A percentile compares a stretch with the other conserved stretches of the same genome.
These are phyloP conservation scores for Rhizophagus clarus DNA, from an alignment of 192 early-diverging fungal genomes.

Conservation along the genomic window DNA sequence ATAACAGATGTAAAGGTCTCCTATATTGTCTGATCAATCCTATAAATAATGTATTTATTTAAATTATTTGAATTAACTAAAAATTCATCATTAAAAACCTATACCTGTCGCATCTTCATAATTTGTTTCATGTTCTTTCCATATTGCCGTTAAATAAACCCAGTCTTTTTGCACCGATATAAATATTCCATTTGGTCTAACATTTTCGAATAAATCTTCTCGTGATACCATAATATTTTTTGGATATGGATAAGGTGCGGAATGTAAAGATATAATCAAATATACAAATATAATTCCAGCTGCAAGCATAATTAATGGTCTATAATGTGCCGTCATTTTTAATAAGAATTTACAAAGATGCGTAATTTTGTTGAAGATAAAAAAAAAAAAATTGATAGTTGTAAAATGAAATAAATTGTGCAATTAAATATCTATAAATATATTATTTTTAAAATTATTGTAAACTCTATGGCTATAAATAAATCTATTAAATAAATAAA, in stretches of 20 bases:
- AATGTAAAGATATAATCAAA: constrained; percentile 4
- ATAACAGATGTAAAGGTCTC: background rate
- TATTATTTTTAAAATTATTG: too few species aligned
- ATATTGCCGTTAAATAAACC: constrained; percentile 29
- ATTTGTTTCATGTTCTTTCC: constrained; percentile 13
- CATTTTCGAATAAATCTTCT: constrained; percentile 1
- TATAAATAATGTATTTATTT: background rate
- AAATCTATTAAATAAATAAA: too few species aligned
- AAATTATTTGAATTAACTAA: background rate
- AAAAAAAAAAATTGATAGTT: too few species aligned
- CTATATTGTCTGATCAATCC: constrained; percentile 21
- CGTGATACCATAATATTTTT: background rate
- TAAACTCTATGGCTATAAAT: too few species aligned
- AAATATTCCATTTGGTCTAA: constrained; percentile 18
- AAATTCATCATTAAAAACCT: background rate
- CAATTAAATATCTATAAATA: too few species aligned
- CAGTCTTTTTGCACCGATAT: constrained; percentile 2
- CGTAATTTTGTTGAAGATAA: too few species aligned
- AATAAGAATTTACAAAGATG: background rate
- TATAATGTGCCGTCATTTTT: constrained; percentile 10
- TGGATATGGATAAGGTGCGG: constrained; percentile 1
- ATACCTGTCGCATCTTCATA: constrained; percentile 2
- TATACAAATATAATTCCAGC: constrained; percentile 8
- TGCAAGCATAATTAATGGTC: constrained; percentile 18
- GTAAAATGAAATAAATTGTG: too few species aligned